Percentiles rank a stretch among this genome's conserved stretches.
phyloP scores from a whole-genome alignment of 768 basidiomycete species.

The Cystofilobasidium bisporidii region DNA sequence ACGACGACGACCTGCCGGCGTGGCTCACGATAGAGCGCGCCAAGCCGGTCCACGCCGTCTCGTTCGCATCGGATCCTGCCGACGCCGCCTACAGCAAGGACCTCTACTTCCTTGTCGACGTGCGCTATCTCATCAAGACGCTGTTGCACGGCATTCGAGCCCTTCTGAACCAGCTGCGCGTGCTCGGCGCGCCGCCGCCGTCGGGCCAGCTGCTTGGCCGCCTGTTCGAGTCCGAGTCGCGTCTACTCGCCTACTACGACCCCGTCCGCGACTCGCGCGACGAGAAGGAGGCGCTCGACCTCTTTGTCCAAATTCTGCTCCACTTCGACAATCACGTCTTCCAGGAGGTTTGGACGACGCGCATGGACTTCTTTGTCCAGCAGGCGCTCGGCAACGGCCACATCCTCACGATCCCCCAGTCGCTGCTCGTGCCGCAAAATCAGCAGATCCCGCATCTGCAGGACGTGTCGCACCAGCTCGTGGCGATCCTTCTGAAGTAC shows the following conservation, averaged over 20 bases:
- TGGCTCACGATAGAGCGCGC: conserved; percentile 68
- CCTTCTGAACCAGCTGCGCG: conserved; percentile 63
- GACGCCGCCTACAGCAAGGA: conserved; percentile 51
- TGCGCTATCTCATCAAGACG: conserved; percentile 73
- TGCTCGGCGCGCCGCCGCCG: conserved; percentile 64
- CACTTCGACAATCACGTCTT: conserved; percentile 68
- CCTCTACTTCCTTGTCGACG: conserved; percentile 45
- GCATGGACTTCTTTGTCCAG: conserved; percentile 83
- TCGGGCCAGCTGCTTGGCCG: conserved; percentile 80
- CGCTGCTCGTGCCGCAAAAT: conserved; percentile 49
- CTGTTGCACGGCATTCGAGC: conserved; percentile 80
- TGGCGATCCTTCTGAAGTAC: conserved; percentile 80
- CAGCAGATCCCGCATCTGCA: conserved; percentile 41
- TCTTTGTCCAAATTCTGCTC: conserved; percentile 57
- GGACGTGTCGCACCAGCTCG: conserved; percentile 61
- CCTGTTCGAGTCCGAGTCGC: conserved; percentile 72
- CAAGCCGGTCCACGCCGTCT: conserved; percentile 67
- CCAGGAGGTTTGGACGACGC: conserved; percentile 89
- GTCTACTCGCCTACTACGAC: conserved; percentile 69
- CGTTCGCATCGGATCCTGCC: conserved; percentile 62
- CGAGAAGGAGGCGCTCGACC: conserved; percentile 71
- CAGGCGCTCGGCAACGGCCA: conserved; percentile 63
- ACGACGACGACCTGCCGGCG: conserved; percentile 40
- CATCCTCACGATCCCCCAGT: conserved; percentile 74
- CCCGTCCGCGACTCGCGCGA: conserved; percentile 45